A percentile compares a stretch with the other conserved stretches of the same genome.
phyloP scores from a whole-genome alignment of 305 asterid genomes.

The Solanum hybrid region DNA sequence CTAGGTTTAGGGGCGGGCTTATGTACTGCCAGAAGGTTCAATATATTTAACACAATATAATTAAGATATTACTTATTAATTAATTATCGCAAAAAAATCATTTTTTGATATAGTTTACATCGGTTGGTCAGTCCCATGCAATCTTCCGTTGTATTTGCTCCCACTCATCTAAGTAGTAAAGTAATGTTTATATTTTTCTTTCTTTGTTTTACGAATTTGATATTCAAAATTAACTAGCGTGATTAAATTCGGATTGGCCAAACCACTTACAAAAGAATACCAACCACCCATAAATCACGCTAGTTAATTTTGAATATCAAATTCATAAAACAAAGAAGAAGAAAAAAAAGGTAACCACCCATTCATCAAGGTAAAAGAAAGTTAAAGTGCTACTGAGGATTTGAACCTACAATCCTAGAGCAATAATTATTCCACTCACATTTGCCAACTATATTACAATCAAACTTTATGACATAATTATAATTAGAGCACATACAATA shows the following conservation, averaged over 20 bases:
- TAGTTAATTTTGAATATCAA: background rate
- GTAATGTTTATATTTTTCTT: background rate
- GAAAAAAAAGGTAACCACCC: background rate
- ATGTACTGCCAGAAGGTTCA: too few species aligned
- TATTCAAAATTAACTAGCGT: background rate
- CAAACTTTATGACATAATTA: background rate
- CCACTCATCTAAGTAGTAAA: background rate
- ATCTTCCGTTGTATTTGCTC: background rate
- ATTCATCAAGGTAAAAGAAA: background rate
- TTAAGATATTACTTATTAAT: background rate
- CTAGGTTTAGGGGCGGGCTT: background rate
- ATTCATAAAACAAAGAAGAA: background rate
- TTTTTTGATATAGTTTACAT: background rate
- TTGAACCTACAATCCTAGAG: background rate
- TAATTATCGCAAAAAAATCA: too few species aligned
- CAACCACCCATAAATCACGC: background rate
- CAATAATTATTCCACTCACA: background rate
- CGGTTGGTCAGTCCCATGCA: background rate
- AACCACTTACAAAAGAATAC: background rate
- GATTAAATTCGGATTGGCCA: background rate
- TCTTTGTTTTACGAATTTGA: background rate
- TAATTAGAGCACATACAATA: background rate
- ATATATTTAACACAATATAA: too few species aligned
- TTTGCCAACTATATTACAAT: background rate
- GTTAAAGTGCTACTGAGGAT: background rate